Evolutionary conservation across 164 flowering plant genomes (phyloP).

Genomic region (grape (Vitis vinifera)): ASM3070453v1 NC_081814.1:19024501-19025000

Average conservation of each 20-base stretch:
- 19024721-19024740: conserved; percentile 20
- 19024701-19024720: conserved; percentile 10
- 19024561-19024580: not conserved
- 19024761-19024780: conserved; percentile 1
- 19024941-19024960: conserved; percentile 11
- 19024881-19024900: not conserved
- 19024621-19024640: conserved; percentile 13
- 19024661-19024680: conserved; percentile 9
- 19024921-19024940: conserved; percentile 8
- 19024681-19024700: conserved; percentile 11
- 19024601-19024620: conserved; percentile 12
- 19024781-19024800: conserved; percentile 3
- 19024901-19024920: conserved; percentile 9
- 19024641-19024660: conserved; percentile 6
- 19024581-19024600: conserved; percentile 2
- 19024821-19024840: not conserved
- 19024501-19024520: not conserved
- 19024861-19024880: not conserved
- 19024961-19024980: conserved; percentile 16
- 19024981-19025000: not conserved
- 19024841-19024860: no score
- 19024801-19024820: conserved; percentile 18
- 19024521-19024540: not conserved
- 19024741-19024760: conserved; percentile 1
- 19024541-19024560: not conserved